These are phyloP conservation scores for Guillardia theta DNA, from an alignment of 78 protist species.

Conservation along the genomic window DNA sequence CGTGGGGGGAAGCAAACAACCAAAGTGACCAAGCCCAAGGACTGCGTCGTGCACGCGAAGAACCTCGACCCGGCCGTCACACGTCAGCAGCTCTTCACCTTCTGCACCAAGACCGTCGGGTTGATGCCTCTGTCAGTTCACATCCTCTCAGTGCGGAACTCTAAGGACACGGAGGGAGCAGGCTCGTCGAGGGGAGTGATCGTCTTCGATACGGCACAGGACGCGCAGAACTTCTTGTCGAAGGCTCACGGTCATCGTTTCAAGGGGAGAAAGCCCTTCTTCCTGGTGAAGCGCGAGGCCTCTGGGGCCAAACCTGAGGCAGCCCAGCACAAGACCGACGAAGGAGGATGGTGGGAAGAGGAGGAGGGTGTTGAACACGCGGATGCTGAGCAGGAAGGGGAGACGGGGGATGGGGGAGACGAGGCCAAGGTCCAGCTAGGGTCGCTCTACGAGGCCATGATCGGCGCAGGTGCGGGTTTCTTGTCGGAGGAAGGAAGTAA, in stretches of 20 bases:
- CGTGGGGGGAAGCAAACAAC: too few species aligned
- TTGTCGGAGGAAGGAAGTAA: too few species aligned
- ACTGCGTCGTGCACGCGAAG: not conserved
- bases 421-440: not conserved
- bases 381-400: not conserved
- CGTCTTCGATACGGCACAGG: not conserved
- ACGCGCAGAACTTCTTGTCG: not conserved
- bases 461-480: not conserved
- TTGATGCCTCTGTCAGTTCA: not conserved
- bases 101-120: slow-evolving; percentile 18
- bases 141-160: not conserved
- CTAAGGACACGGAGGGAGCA: not conserved
- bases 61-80: not conserved
- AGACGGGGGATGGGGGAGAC: not conserved
- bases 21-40: too few species aligned
- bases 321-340: too few species aligned
- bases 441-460: not conserved
- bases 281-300: too few species aligned
- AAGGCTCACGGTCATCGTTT: not conserved
- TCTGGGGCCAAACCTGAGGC: too few species aligned
- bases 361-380: too few species aligned
- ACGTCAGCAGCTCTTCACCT: not conserved
- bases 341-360: too few species aligned
- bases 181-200: not conserved
- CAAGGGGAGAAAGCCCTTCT: too few species aligned